phyloP scores from a whole-genome alignment of 2,329 filamentous ascomycete species.

The Diaporthe sp. region DNA sequence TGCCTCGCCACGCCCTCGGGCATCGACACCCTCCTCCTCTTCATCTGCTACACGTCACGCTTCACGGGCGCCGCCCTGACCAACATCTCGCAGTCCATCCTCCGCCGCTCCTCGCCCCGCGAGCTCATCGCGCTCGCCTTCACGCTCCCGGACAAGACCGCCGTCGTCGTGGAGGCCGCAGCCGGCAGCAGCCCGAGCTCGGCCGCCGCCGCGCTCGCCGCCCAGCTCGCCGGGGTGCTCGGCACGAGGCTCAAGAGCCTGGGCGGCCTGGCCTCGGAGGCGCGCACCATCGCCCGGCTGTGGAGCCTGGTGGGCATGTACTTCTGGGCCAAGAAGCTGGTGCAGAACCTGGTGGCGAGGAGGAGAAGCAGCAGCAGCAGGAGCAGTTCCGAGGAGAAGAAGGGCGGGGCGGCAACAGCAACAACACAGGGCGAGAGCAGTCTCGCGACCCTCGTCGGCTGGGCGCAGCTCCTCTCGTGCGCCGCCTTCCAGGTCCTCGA shows the following conservation, averaged over 20 bases:
- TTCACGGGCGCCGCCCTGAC: slow-evolving; percentile 65
- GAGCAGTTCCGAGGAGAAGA: slow-evolving; percentile 43
- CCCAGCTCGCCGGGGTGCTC: slow-evolving; percentile 63
- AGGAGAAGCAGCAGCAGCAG: slow-evolving; percentile 42
- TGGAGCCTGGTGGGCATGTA: slow-evolving; percentile 84
- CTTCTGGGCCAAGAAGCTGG: slow-evolving; percentile 71
- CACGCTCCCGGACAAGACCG: slow-evolving; percentile 63
- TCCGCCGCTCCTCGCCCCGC: slow-evolving; percentile 62
- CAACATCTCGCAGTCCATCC: slow-evolving; percentile 66
- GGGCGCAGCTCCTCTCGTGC: slow-evolving; percentile 76
- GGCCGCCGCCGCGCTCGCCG: slow-evolving; percentile 49
- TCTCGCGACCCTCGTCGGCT: slow-evolving; percentile 66
- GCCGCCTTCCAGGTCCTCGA: slow-evolving; percentile 83
- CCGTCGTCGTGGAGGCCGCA: slow-evolving; percentile 54
- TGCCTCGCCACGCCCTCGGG: slow-evolving; percentile 77
- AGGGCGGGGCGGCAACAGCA: slow-evolving; percentile 45
- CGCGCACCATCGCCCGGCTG: slow-evolving; percentile 79
- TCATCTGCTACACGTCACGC: slow-evolving; percentile 76
- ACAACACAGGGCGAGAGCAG: slow-evolving; percentile 53
- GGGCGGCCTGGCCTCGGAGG: slow-evolving; percentile 75
- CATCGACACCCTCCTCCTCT: slow-evolving; percentile 77
- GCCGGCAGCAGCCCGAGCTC: slow-evolving; percentile 16
- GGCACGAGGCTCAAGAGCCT: slow-evolving; percentile 70
- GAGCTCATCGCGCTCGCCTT: slow-evolving; percentile 66
- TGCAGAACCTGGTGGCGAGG: slow-evolving; percentile 51